phyloP scores from a whole-genome alignment of 2,329 filamentous ascomycete species.

The Fusarium mundagurra region DNA sequence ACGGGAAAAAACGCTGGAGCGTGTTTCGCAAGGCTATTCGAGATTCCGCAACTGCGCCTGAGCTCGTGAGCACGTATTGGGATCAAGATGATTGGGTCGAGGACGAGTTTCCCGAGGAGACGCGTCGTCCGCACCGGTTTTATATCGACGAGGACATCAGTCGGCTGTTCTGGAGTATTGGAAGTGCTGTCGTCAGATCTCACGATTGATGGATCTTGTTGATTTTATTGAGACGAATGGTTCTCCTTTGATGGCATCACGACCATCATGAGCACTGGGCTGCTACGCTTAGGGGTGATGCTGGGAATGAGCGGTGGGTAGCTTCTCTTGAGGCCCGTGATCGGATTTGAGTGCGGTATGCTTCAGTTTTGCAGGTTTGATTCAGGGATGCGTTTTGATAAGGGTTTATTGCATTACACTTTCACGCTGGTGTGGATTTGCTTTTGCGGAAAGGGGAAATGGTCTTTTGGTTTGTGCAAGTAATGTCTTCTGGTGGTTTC shows the following conservation, averaged over 20 bases:
- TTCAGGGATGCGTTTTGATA: background rate
- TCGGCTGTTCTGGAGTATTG: background rate
- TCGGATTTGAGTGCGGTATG: background rate
- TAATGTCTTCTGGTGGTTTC: background rate
- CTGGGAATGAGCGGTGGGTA: background rate
- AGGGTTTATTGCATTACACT: fast-evolving
- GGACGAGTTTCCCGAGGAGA: background rate
- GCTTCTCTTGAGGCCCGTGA: background rate
- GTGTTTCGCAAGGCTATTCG: background rate
- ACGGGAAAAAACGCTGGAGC: background rate
- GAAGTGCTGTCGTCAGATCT: background rate
- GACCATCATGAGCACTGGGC: background rate
- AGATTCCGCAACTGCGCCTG: background rate
- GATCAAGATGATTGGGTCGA: background rate
- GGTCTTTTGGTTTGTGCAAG: background rate
- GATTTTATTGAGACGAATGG: fast-evolving
- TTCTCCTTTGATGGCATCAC: background rate
- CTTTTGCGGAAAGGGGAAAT: background rate
- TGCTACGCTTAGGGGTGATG: background rate
- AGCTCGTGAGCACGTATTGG: background rate
- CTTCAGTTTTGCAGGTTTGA: background rate
- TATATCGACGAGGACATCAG: background rate
- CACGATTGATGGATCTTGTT: background rate
- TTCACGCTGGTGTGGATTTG: background rate
- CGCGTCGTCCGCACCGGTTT: background rate